phyloP scores from a whole-genome alignment of 495 filamentous ascomycete genomes.

The Hypoxylon cercidicola region DNA sequence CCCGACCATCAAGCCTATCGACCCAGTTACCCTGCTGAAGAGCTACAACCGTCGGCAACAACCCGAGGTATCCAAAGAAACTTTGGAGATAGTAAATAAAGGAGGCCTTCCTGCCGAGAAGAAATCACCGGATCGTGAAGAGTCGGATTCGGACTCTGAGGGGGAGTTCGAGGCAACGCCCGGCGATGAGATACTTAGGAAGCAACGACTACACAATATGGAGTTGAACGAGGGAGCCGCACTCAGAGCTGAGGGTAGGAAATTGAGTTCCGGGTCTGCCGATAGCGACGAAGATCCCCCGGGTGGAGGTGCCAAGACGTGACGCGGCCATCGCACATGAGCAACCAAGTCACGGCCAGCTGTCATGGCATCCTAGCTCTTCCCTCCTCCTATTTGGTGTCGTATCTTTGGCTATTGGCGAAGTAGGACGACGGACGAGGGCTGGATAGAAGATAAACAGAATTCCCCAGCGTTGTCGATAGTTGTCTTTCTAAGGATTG shows the following conservation, averaged over 20 bases:
- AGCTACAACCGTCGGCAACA: slow-evolving; percentile 41
- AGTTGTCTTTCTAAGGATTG: neutral
- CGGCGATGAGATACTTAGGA: slow-evolving; percentile 53
- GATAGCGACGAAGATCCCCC: slow-evolving; percentile 49
- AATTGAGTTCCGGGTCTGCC: slow-evolving; percentile 41
- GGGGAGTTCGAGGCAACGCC: slow-evolving; percentile 61
- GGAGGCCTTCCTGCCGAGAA: slow-evolving; percentile 37
- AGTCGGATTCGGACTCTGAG: slow-evolving; percentile 61
- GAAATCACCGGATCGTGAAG: slow-evolving; percentile 51
- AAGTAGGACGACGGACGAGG: neutral
- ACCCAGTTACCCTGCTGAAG: slow-evolving; percentile 49
- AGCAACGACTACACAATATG: slow-evolving; percentile 65
- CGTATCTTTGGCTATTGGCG: neutral
- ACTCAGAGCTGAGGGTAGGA: slow-evolving; percentile 47
- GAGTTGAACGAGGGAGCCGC: slow-evolving; percentile 64
- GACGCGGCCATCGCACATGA: slow-evolving; percentile 27
- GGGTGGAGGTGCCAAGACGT: slow-evolving; percentile 47
- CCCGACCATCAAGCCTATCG: slow-evolving; percentile 62
- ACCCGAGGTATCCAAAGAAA: slow-evolving; percentile 38
- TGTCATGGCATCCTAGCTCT: neutral
- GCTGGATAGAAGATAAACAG: slow-evolving; percentile 16
- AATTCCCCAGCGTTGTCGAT: slow-evolving; percentile 20
- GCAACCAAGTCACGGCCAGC: slow-evolving; percentile 5
- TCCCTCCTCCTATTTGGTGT: neutral
- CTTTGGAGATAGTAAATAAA: slow-evolving; percentile 33